Base-by-base conservation (phyloP, 306 rosid genomes). In the Comarum palustre region DNA sequence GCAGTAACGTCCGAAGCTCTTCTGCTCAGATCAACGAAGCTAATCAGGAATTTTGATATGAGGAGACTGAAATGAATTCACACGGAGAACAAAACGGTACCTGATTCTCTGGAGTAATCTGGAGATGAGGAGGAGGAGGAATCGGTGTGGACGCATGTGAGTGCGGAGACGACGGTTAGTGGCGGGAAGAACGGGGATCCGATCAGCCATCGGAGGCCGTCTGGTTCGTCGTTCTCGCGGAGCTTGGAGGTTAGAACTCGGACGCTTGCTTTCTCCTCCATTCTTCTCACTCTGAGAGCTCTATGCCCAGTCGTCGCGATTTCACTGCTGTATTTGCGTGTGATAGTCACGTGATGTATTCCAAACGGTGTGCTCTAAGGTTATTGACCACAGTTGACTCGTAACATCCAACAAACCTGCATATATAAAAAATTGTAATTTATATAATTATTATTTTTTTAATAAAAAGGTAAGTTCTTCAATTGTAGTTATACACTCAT, bases 181-280 rank as follows among this genome's bases (percentile, higher is more conserved):
- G 91, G 95, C n/a, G 96, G 85, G 42, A 89, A 69, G 78, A 94
- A 91, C 45, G 97, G 89, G 75, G 96, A 94, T 80, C 98, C 97
- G 69, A 91, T 52, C 4, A 94, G 78, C 98, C 98, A 94, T 25
- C 87, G 95, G 76, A 84, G 85, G 65, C 76, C 81, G 17, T 41
- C 41, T 41, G 86, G 65, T 77, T 86, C 87, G 57, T 69, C 87
- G 57, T 69, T 47, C 80, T 3, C 75, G 79, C 61, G 71, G 19
- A 84, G 89, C 76, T 77, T 91, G 48, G 81, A 79, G 73, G 84
- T 85, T 25, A 89, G 75, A 42, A 90, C 70, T 80, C 80, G 84
- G 58, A 91, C 86, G 69, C 72, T 68, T 74, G 65, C 47, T 17
- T 66, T 66, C 42, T 74, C 79, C 41, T 32, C 39, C 39, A 55